Conservation (phyloP, 257 asterid genomes). For the Solanum bulbocastanum region DNA sequence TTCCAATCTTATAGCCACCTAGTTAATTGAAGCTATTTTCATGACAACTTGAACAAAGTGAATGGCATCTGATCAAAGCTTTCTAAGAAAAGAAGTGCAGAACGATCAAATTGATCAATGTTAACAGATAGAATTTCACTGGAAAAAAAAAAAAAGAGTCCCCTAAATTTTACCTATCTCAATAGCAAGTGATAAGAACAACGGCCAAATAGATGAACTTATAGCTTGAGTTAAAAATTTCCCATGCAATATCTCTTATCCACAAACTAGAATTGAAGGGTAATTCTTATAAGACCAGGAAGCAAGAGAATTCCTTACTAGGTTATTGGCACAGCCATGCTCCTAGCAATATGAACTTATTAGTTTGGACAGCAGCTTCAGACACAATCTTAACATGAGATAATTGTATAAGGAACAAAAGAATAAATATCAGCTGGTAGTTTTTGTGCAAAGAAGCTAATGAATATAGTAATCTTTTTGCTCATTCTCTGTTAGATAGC, state of each 20-base stretch:
- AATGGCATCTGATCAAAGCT: background rate
- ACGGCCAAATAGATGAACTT: background rate
- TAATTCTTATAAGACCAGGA: background rate
- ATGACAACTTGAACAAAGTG: background rate
- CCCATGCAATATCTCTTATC: background rate
- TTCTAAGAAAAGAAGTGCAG: background rate
- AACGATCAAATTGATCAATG: background rate
- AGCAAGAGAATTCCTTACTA: background rate
- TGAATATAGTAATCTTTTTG: background rate
- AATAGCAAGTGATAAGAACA: background rate
- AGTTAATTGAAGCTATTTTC: background rate
- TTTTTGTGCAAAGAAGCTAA: background rate
- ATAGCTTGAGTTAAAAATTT: background rate
- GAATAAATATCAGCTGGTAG: background rate
- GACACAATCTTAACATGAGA: background rate
- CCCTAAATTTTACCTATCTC: background rate
- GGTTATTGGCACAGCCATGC: background rate
- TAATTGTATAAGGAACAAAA: background rate
- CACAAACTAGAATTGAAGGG: background rate
- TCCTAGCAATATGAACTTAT: background rate
- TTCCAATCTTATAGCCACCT: background rate
- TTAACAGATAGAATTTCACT: background rate
- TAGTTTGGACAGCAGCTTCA: background rate
- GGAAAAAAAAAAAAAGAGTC: background rate
- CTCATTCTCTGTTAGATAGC: background rate